Base-by-base conservation (phyloP, 208 protist species). In the Leishmania mexicana region DNA sequence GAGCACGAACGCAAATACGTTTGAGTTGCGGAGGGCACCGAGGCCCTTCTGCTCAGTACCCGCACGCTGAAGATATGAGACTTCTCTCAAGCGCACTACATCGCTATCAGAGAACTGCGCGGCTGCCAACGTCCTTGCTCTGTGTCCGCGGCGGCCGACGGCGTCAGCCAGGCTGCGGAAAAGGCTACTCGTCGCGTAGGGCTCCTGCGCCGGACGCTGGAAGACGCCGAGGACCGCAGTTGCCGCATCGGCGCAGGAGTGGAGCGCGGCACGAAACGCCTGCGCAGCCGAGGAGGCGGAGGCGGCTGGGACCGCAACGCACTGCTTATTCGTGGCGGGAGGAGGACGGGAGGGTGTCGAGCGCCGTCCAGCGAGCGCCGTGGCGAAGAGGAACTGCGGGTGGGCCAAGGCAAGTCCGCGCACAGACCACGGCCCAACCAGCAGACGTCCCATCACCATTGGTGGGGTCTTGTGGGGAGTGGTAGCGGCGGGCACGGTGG, bases 351-450 rank as follows among this genome's bases (percentile, higher is more conserved):
- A 49, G 31, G 53, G 11, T 8, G 42, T 31, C 3, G 28, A 31
- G 11, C n/a, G 54, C n/a, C 51, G 31, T 21, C 74, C 11, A 21
- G 65, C 15, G 6, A 86, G 65, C 13, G 78, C 77, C n/a, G 73
- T 58, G 64, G 78, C 21, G 21, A 86, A 83, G 45, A 82, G 54
- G 28, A 73, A 86, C 10, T 75, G 75, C 10, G 83, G 83, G 58
- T 83, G 83, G 2, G 83, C 83, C 45, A 86, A 57, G 10, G 78
- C 71, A 62, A 82, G 45, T 19, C 72, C 78, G 5, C 79, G 75
- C 62, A 86, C 83, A 42, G 83, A 83, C 83, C 83, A 86, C 67
- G 78, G 78, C 6, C 78, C 83, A 7, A 65, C 11, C 28, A 64
- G 38, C 5, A 86, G 53, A 17, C 75, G 72, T 1, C 83, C 83